These are phyloP conservation scores for Leishmania lainsoni DNA, from an alignment of 208 protist species.

Conservation along the genomic window DNA sequence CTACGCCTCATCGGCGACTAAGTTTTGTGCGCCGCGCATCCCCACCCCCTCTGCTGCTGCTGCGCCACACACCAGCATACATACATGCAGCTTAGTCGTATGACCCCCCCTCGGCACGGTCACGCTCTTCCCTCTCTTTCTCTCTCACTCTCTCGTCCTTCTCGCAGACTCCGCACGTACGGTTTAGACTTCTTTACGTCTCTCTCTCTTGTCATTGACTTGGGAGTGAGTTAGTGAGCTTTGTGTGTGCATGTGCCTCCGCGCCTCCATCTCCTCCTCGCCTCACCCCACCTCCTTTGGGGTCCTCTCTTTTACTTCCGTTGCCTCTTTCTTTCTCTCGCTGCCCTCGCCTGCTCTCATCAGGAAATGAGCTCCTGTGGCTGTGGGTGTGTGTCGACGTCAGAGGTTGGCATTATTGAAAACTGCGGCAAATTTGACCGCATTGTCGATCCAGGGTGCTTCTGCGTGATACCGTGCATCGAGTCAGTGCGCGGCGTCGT, in stretches of 20 bases:
- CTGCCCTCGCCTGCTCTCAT: not conserved
- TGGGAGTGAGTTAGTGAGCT: not conserved
- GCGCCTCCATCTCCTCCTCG: not conserved
- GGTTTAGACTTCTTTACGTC: not conserved
- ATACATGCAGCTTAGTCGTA: not conserved
- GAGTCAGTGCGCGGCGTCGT: slow-evolving; percentile 49
- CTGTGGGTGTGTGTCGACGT: slow-evolving; percentile 63
- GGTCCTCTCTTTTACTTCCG: not conserved
- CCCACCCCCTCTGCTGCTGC: not conserved
- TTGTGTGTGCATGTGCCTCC: not conserved
- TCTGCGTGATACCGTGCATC: slow-evolving; percentile 56
- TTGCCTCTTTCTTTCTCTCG: not conserved
- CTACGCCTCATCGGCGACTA: not conserved
- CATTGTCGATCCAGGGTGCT: slow-evolving; percentile 51
- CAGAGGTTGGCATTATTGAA: slow-evolving; percentile 66
- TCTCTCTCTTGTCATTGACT: slow-evolving; percentile 8
- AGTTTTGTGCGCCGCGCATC: not conserved
- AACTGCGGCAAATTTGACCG: slow-evolving; percentile 64
- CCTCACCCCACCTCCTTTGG: not conserved
- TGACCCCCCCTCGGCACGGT: not conserved
- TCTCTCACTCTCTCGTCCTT: not conserved
- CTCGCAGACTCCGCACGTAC: not conserved
- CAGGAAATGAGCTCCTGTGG: slow-evolving; percentile 25
- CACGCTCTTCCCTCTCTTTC: slow-evolving; percentile 4
- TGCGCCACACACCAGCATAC: not conserved